These are phyloP conservation scores for Herpotrichia juniperi DNA, from an alignment of 2,329 filamentous ascomycete genomes.

Conservation along the genomic window DNA sequence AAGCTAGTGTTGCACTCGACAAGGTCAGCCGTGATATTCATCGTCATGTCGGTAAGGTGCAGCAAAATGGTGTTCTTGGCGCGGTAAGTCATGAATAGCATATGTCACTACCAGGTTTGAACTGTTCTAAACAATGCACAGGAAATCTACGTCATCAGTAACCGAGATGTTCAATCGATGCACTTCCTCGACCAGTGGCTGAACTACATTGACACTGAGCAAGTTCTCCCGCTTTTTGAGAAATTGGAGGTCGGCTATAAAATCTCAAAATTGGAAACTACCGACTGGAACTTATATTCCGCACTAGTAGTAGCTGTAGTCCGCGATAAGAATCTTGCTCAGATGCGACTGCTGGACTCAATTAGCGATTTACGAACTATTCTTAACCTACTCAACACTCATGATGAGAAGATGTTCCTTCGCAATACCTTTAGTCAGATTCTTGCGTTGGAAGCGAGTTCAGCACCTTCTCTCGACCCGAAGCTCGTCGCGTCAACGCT, in stretches of 20 bases:
- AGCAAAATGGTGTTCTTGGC: slow-evolving; percentile 41
- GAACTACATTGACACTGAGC: slow-evolving; percentile 47
- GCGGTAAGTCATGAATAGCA: slow-evolving; percentile 43
- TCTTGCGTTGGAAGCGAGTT: slow-evolving; percentile 13
- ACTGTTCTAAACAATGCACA: slow-evolving; percentile 14
- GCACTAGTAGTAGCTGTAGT: slow-evolving; percentile 20
- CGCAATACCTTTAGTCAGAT: slow-evolving; percentile 18
- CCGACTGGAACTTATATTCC: slow-evolving; percentile 29
- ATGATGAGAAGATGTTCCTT: slow-evolving; percentile 23
- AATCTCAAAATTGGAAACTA: slow-evolving; percentile 30
- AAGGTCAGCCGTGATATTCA: slow-evolving; percentile 48
- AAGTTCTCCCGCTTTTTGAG: slow-evolving; percentile 46
- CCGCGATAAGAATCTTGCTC: slow-evolving; percentile 24
- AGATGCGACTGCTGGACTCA: slow-evolving; percentile 15
- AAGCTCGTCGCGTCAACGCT: slow-evolving; percentile 13
- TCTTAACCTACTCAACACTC: slow-evolving; percentile 22
- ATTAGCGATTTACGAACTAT: slow-evolving; percentile 20
- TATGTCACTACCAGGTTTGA: slow-evolving; percentile 1
- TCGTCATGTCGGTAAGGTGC: slow-evolving; percentile 46
- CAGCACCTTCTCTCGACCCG: slow-evolving; percentile 5
- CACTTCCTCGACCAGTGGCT: slow-evolving; percentile 49
- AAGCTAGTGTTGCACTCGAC: slow-evolving; percentile 46
- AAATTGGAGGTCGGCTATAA: slow-evolving; percentile 40
- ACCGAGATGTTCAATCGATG: slow-evolving; percentile 47
- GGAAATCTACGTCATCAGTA: slow-evolving; percentile 54